Evolutionary conservation across 495 filamentous ascomycete species (phyloP), one percentile per base, ranked within the genome.

Genomic region (Penicillium pancosmium): DNA sequence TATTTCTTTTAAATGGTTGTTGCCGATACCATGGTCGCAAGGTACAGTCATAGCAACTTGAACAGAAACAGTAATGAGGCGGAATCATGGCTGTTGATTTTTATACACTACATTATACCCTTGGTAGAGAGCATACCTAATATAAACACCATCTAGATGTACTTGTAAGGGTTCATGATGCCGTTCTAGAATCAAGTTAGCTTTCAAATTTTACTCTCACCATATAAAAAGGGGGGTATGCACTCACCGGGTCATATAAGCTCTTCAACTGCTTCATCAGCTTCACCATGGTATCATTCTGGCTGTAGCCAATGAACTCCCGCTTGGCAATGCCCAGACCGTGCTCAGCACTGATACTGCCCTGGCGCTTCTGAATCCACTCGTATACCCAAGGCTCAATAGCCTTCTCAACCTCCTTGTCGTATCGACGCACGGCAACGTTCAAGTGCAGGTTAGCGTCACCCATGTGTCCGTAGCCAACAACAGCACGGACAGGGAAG

Each of bases 391-490:
- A 98, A 4, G 94, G 94, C 77, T 98, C 94, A 23, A 98, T 82
- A 44, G 79, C 84, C 75, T 92, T 84, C 80, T 98, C 94, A 21
- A 98, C 92, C 52, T 86, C 79, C 76, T 91, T 92, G 73, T 92
- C 90, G 72, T 91, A 98, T 55, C 86, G 75, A 56, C 93, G 77
- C 23, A 88, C 88, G 1, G 90, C 77, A 16, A 98, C 80, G 72
- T 98, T 98, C 56, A 98, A 77, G 74, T 98, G 94, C 61, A 98
- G 72, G 71, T 98, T 98, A 4, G 89, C 86, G 71, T 98, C 94
- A 33, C 94, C 94, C 91, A 98, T 97, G 73, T 98, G 94, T 11
- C 94, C 94, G 67, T 95, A 98, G 4, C 94, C 94, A n/a, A 95
- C 86, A 18, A 96, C 93, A 44, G 86, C 89, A 1, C 94, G 85